Evolutionary conservation across 331 rosid genomes (phyloP).

Genomic region (Stylosanthes scabra): DNA sequence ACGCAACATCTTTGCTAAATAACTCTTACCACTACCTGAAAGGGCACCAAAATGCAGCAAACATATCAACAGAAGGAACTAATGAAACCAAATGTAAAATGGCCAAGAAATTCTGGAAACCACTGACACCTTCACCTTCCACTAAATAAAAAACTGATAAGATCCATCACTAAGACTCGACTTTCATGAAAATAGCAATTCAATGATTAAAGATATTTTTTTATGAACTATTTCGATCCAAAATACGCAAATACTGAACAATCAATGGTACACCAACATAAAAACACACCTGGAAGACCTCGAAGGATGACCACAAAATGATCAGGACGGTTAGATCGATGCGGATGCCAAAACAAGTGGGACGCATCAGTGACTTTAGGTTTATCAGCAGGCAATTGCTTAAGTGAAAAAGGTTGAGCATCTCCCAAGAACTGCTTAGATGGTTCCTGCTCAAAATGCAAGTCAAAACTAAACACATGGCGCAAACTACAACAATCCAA

Average conservation of each 20-base stretch:
- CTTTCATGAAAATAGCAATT: background rate
- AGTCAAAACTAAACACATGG: slow-evolving; percentile 11
- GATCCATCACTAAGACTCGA: slow-evolving; percentile 4
- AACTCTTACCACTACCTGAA: slow-evolving; percentile 98
- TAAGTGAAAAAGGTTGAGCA: slow-evolving; percentile 57
- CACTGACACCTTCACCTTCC: slow-evolving; percentile 14
- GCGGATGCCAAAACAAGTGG: slow-evolving; percentile 67
- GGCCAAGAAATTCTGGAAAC: slow-evolving; percentile 16
- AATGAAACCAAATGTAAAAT: slow-evolving; percentile 28
- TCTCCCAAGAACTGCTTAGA: slow-evolving; percentile 61
- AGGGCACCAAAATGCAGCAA: slow-evolving; percentile 29
- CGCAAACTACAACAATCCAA: background rate
- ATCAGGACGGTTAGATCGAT: slow-evolving; percentile 87
- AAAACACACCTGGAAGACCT: slow-evolving; percentile 87
- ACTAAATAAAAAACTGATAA: slow-evolving; percentile 14
- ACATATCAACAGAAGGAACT: slow-evolving; percentile 25
- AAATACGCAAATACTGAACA: slow-evolving; percentile 9
- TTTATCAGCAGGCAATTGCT: slow-evolving; percentile 56
- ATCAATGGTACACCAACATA: slow-evolving; percentile 1
- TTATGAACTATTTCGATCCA: slow-evolving; percentile 16
- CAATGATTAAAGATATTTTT: background rate
- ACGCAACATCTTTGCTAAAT: slow-evolving; percentile 94
- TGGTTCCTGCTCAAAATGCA: slow-evolving; percentile 45
- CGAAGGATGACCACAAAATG: slow-evolving; percentile 87
- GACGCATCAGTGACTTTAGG: slow-evolving; percentile 75